Evolutionary conservation across 345 rosid species (phyloP), one percentile per base, ranked within the genome.

Genomic region (Schrenkiella parvula): DNA sequence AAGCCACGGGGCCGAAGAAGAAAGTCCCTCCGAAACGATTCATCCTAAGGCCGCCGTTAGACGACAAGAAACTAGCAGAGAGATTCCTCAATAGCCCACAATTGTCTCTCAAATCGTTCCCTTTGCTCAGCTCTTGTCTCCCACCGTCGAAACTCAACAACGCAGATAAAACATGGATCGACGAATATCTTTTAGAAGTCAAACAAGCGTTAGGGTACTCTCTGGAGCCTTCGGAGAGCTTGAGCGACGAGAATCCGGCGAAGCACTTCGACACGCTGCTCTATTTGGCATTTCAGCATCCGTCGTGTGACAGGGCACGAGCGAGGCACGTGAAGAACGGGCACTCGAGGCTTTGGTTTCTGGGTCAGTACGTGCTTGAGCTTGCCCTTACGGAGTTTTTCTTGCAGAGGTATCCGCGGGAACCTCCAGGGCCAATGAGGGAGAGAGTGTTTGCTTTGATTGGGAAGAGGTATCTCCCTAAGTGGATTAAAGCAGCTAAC

Each of bases 281-380:
- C 21, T 91, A 95, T 69, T 57, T 95, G 68, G 95, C 95, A 38
- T 91, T 95, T 71, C 99, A 91, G 86, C 97, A 95, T 51, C 97
- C 87, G 11, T 81, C 88, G 19, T 91, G 96, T 51, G 97, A 95
- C 66, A 84, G 97, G 82, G 84, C 93, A 0, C 86, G 82, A 2
- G 89, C 92, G 4, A 83, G 91, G 82, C 97, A 95, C 52, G 89
- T 91, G 54, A 87, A 86, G 83, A 83, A 80, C 8, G 99, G 90
- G 47, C 96, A 91, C 43, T 89, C 97, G 9, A 91, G 96, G 85
- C 80, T 91, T 60, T 50, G 73, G 66, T 95, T 95, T 71, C 47
- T 91, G 69, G 99, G 97, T 56, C 99, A 95, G 75, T 95, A 88
- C 54, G 99, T 95, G 73, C 82, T 95, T 61, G 99, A 95, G 81